A percentile compares a stretch with the other conserved stretches of the same genome.
phyloP scores from a whole-genome alignment of 305 asterid genomes.

The Salvia sclarea region DNA sequence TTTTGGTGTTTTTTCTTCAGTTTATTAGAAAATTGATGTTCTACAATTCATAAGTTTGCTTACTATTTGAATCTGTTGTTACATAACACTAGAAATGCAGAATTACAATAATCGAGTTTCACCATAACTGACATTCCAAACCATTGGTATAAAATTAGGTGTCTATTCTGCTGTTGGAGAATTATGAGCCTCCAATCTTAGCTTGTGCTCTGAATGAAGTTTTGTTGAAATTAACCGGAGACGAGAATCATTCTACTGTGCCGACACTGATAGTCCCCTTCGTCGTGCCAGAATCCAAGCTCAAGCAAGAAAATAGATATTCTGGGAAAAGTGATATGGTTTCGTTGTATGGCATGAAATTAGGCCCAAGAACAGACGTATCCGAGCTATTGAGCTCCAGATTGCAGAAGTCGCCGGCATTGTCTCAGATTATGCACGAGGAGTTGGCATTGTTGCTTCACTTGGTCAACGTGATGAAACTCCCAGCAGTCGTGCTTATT shows the following conservation, averaged over 20 bases:
- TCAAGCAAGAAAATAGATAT: constrained; percentile 53
- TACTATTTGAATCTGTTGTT: neutral
- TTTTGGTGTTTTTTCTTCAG: neutral
- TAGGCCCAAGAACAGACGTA: constrained; percentile 56
- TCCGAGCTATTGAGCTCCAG: constrained; percentile 50
- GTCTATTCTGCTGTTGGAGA: constrained; percentile 62
- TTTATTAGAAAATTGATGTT: neutral
- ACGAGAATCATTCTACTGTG: constrained; percentile 36
- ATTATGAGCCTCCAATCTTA: constrained; percentile 64
- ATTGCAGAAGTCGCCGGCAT: constrained; percentile 44
- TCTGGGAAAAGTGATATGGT: constrained; percentile 33
- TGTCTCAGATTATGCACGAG: constrained; percentile 63
- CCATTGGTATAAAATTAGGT: constrained; percentile 45
- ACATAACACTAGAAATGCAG: neutral
- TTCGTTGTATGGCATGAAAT: constrained; percentile 58
- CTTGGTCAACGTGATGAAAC: constrained; percentile 52
- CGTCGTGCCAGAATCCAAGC: constrained; percentile 57
- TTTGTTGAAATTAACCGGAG: constrained; percentile 52
- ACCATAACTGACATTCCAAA: constrained; percentile 9
- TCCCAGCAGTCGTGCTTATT: constrained; percentile 60
- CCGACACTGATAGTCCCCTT: constrained; percentile 73
- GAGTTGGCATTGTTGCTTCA: constrained; percentile 67
- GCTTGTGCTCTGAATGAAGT: constrained; percentile 83
- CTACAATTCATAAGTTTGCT: neutral
- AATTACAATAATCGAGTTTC: neutral